Conservation (phyloP, 2,329 filamentous ascomycete genomes). For the Colletotrichum incanum region DNA sequence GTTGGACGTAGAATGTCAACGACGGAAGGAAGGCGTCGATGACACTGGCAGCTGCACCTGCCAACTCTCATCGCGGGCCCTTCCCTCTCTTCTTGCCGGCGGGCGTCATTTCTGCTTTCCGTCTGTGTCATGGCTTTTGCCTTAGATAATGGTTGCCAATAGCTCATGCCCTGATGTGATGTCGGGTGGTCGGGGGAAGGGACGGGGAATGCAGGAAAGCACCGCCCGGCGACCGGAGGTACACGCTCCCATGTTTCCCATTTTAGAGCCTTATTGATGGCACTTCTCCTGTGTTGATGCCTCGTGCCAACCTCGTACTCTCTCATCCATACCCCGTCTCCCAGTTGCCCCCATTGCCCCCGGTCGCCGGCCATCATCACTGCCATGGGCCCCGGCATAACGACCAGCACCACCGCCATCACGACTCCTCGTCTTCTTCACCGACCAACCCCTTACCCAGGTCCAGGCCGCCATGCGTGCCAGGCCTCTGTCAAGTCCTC, state of each 20-base stretch:
- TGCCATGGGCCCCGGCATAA: background rate
- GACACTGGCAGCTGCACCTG: conserved; percentile 5
- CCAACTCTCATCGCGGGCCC: conserved; percentile 11
- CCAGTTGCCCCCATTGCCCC: background rate
- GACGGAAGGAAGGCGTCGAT: background rate
- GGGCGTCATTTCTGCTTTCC: conserved; percentile 1
- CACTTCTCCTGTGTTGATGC: conserved; percentile 22
- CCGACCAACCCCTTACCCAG: conserved; percentile 21
- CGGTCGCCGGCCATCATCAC: conserved; percentile 9
- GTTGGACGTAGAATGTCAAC: background rate
- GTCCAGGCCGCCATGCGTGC: conserved; percentile 8
- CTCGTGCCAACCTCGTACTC: conserved; percentile 18
- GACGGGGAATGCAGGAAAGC: conserved; percentile 15
- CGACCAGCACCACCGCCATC: background rate
- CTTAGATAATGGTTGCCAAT: background rate
- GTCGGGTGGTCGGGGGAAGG: conserved; percentile 35
- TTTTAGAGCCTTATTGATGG: conserved; percentile 21
- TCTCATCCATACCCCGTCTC: background rate
- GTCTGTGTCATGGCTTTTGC: background rate
- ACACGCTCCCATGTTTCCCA: conserved; percentile 29
- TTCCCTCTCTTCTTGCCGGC: background rate
- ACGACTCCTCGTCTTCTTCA: conserved; percentile 11
- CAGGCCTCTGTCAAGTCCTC: conserved; percentile 11
- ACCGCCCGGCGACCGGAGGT: conserved; percentile 30
- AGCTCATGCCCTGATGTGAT: background rate